Evolutionary conservation across 2,329 filamentous ascomycete genomes (phyloP), one percentile per base, ranked within the genome.

Genomic region (Colletotrichum zoysiae): DNA sequence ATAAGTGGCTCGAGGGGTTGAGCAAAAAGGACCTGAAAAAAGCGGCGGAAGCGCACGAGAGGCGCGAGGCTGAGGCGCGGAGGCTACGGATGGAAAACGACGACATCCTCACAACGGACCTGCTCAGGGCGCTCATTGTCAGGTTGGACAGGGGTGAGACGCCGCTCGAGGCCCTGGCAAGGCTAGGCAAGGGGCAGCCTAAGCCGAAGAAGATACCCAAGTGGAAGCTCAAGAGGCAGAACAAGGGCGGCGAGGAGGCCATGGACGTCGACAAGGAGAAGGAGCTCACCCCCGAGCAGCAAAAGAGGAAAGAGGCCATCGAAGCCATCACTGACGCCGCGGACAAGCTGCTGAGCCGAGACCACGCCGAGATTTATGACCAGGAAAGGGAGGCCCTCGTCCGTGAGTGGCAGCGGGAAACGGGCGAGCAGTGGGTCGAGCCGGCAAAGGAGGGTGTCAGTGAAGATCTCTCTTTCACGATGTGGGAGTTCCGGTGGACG

Each of bases 401-500:
- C 65, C 88, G 96, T 44, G 92, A 95, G 79, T 98, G 95, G 80
- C 88, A 89, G 74, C 90, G 91, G 62, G 95, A 98, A 81, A 94
- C 94, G 0, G 95, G 95, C 44, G 94, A 97, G 76, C 89, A 92
- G 11, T 99, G 96, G 96, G 80, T 82, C 26, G 85, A 89, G 74
- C 84, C 82, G n/a, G 74, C 78, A 51, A 78, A 77, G 51, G 77
- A 79, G 57, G 76, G 78, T 58, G 78, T 81, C 33, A 79, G 78
- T 23, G 77, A 77, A 44, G 76, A 65, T 33, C 70, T 35, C 18
- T 50, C 59, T 2, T 65, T 76, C 68, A 83, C 76, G 72, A 88
- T 89, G 86, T 99, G 95, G 95, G 93, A 98, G 81, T 99, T 94
- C 80, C 89, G 94, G 70, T 99, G 96, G 96, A 91, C 90, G 50